These are phyloP conservation scores for Panicum virgatum DNA, from an alignment of 202 grass and related monocot genomes.

Conservation along the genomic window DNA sequence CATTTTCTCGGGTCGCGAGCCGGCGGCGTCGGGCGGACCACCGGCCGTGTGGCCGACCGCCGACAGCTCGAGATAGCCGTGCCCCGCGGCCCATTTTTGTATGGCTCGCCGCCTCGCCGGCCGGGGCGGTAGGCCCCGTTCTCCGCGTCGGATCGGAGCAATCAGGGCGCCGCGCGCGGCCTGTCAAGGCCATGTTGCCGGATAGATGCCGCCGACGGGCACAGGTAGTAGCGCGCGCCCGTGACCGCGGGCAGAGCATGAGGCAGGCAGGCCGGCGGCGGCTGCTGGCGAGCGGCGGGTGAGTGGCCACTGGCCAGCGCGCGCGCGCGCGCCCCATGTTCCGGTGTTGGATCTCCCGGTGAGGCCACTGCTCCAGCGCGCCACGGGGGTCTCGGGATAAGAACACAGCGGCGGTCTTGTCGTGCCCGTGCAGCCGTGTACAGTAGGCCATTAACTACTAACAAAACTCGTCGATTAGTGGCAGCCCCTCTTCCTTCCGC, in stretches of 20 bases:
- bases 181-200: background rate
- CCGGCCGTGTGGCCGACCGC: background rate
- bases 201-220: conserved; percentile 36
- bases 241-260: conserved; percentile 24
- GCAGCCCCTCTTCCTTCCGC: too few species aligned
- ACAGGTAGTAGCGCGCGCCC: background rate
- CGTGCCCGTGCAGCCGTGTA: background rate
- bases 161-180: background rate
- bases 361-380: conserved; percentile 1
- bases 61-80: conserved; percentile 33
- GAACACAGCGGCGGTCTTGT: background rate
- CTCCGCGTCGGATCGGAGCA: conserved; percentile 27
- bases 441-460: background rate
- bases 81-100: background rate
- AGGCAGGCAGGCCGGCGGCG: background rate
- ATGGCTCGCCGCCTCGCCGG: background rate
- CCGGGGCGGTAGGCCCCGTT: conserved; percentile 9
- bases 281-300: background rate
- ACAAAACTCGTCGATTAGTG: background rate
- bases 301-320: background rate
- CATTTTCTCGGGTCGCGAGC: conserved; percentile 14
- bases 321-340: conserved; percentile 32
- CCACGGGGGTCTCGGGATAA: background rate
- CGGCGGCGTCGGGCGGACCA: background rate
- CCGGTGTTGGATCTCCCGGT: conserved; percentile 40